Conservation (phyloP, 2,329 filamentous ascomycete species). For the Bipolaris gigantea region DNA sequence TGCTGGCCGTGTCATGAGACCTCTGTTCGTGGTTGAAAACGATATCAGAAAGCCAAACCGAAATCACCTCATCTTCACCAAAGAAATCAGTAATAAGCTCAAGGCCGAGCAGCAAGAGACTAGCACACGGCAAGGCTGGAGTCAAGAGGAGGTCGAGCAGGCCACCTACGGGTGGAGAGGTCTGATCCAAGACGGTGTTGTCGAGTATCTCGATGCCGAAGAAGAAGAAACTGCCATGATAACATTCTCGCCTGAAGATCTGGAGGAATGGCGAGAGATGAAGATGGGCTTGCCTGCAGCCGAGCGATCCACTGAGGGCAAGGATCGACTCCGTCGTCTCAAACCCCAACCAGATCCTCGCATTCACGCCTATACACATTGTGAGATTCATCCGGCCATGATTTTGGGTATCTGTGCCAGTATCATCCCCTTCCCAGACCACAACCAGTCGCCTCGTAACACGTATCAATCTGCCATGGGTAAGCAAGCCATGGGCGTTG, state of each 20-base stretch:
- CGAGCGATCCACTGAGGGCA: slow-evolving; percentile 58
- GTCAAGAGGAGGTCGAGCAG: slow-evolving; percentile 60
- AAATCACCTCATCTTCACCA: slow-evolving; percentile 78
- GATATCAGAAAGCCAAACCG: slow-evolving; percentile 72
- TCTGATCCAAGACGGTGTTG: slow-evolving; percentile 78
- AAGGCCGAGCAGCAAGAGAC: slow-evolving; percentile 69
- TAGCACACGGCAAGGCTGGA: slow-evolving; percentile 59
- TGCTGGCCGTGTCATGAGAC: slow-evolving; percentile 90
- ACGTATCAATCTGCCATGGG: slow-evolving; percentile 99
- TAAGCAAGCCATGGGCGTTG: slow-evolving; percentile 99
- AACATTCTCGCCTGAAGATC: slow-evolving; percentile 95
- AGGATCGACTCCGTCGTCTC: slow-evolving; percentile 80
- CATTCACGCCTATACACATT: slow-evolving; percentile 94
- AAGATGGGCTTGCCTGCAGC: slow-evolving; percentile 47
- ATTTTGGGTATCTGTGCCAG: slow-evolving; percentile 97
- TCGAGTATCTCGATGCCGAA: slow-evolving; percentile 96
- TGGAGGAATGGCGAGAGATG: slow-evolving; percentile 62
- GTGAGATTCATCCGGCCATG: slow-evolving; percentile 99
- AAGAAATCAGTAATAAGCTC: slow-evolving; percentile 74
- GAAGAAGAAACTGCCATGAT: slow-evolving; percentile 99
- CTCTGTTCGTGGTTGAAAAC: slow-evolving; percentile 91
- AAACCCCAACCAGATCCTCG: slow-evolving; percentile 85
- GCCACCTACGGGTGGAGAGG: slow-evolving; percentile 85
- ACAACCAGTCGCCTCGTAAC: slow-evolving; percentile 98
- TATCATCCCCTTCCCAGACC: slow-evolving; percentile 99